Conservation (phyloP, 139 green algal species). For the Chlamydomonas applanata region DNA sequence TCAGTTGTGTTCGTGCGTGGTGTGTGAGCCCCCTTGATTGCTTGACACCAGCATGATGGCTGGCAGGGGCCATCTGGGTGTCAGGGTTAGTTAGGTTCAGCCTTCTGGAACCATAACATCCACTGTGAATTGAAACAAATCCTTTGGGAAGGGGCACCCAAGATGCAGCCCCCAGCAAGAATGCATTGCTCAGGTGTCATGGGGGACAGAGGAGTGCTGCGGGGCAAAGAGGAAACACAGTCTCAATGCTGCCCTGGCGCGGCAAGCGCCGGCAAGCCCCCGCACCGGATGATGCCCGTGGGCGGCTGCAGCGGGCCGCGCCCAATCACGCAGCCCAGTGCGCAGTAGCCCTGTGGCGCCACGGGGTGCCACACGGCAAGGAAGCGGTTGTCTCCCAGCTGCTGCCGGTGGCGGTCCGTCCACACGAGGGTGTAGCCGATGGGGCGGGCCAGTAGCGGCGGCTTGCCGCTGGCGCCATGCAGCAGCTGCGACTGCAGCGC, state of each 20-base stretch:
- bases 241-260: background rate
- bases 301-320: constrained; percentile 11
- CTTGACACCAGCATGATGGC: too few species aligned
- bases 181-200: background rate
- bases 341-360: constrained; percentile 73
- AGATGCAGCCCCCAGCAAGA: too few species aligned
- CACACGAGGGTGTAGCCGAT: constrained; percentile 32
- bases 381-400: constrained; percentile 27
- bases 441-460: constrained; percentile 42
- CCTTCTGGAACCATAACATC: too few species aligned
- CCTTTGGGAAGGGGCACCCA: too few species aligned
- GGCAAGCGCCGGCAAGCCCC: too few species aligned
- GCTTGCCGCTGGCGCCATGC: background rate
- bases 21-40: too few species aligned
- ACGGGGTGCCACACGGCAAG: constrained; percentile 78
- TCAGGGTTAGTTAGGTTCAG: too few species aligned
- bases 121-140: too few species aligned
- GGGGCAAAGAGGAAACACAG: background rate
- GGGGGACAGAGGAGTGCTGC: background rate
- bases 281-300: constrained; percentile 14
- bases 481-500: constrained; percentile 7
- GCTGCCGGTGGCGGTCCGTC: constrained; percentile 49
- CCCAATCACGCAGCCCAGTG: constrained; percentile 70
- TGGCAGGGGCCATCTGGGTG: too few species aligned
- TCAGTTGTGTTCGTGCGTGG: too few species aligned